A percentile compares a stretch with the other conserved stretches of the same genome.
phyloP scores from a whole-genome alignment of 2,329 filamentous ascomycete genomes.

The Cladosporium sp. region DNA sequence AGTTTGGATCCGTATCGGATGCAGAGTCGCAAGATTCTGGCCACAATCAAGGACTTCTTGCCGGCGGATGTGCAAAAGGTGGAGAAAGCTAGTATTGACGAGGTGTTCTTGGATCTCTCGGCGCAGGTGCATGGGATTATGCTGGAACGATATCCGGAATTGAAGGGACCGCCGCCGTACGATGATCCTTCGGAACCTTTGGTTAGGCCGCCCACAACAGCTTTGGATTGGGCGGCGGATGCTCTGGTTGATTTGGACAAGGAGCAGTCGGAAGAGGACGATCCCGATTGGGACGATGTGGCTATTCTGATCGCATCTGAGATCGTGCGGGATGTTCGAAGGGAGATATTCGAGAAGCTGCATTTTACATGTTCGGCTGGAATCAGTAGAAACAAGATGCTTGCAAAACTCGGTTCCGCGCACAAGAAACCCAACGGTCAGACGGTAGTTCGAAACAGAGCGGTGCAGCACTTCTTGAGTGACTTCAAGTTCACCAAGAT shows the following conservation, averaged over 20 bases:
- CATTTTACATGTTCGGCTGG: slow-evolving; percentile 91
- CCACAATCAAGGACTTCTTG: slow-evolving; percentile 69
- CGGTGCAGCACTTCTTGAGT: slow-evolving; percentile 71
- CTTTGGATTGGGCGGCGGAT: slow-evolving; percentile 78
- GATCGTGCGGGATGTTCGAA: slow-evolving; percentile 73
- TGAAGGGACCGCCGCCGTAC: slow-evolving; percentile 64
- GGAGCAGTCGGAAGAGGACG: slow-evolving; percentile 66
- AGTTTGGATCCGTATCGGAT: slow-evolving; percentile 87
- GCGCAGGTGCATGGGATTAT: slow-evolving; percentile 74
- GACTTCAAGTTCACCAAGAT: slow-evolving; percentile 94
- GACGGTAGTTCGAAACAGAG: slow-evolving; percentile 86
- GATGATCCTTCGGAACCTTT: slow-evolving; percentile 66
- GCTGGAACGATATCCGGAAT: slow-evolving; percentile 70
- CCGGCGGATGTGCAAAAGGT: slow-evolving; percentile 64
- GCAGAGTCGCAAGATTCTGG: slow-evolving; percentile 77
- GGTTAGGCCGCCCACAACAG: slow-evolving; percentile 67
- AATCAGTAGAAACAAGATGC: slow-evolving; percentile 85
- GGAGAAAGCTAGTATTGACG: slow-evolving; percentile 93
- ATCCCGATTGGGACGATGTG: slow-evolving; percentile 96
- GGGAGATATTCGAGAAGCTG: slow-evolving; percentile 63
- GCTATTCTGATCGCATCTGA: slow-evolving; percentile 82
- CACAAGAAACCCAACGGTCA: slow-evolving; percentile 93
- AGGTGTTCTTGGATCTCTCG: slow-evolving; percentile 90
- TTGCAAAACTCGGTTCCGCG: slow-evolving; percentile 87
- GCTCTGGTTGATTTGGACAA: slow-evolving; percentile 75